These are phyloP conservation scores for Lactarius indigo DNA, from an alignment of 768 basidiomycete genomes.

Conservation along the genomic window DNA sequence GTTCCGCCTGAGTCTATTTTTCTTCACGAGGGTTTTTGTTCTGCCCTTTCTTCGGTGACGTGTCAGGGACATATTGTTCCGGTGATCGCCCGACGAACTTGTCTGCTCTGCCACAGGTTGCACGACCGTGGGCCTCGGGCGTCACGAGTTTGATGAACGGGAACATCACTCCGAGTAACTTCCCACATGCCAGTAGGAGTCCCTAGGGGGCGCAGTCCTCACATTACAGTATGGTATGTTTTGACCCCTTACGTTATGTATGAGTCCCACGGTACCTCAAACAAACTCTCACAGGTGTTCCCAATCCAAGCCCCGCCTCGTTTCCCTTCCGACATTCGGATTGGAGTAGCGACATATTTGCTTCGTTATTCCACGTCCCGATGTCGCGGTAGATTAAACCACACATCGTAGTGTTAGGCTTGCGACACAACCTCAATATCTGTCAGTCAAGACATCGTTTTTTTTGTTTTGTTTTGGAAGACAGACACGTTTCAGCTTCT, in stretches of 20 bases:
- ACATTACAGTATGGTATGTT: neutral
- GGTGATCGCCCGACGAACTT: neutral
- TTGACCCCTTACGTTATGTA: neutral
- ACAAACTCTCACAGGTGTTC: constrained; percentile 3
- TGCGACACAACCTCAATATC: neutral
- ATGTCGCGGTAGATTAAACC: neutral
- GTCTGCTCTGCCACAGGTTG: neutral
- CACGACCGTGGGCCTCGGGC: neutral
- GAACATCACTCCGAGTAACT: neutral
- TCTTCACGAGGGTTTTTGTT: neutral
- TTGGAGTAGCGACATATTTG: neutral
- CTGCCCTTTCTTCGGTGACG: neutral
- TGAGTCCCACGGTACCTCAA: constrained; percentile 7
- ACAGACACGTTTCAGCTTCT: neutral
- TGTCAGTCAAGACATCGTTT: neutral
- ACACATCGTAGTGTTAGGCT: neutral
- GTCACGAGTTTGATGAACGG: neutral
- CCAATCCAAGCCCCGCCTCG: neutral
- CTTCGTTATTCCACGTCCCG: neutral
- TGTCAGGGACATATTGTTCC: neutral
- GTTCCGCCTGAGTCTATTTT: neutral
- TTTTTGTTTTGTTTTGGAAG: neutral
- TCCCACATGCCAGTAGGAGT: neutral
- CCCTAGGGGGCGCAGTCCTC: neutral
- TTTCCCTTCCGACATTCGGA: neutral